These are phyloP conservation scores for Arachis stenosperma DNA, from an alignment of 306 rosid species.

Conservation along the genomic window DNA sequence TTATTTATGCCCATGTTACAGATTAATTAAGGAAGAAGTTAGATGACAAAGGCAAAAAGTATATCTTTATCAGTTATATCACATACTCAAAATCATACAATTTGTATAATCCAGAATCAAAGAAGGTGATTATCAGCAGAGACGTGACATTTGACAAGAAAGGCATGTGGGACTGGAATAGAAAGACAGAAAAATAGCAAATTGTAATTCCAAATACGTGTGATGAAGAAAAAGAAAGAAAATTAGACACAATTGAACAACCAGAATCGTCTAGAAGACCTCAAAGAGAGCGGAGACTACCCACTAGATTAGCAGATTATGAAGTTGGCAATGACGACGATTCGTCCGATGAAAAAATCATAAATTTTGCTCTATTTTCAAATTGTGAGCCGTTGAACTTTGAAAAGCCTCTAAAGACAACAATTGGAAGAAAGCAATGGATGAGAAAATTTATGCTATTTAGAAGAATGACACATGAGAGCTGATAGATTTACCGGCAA, in stretches of 20 bases:
- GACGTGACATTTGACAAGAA: not conserved
- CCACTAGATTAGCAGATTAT: not conserved
- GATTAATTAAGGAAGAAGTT: not conserved
- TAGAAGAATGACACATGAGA: too few species aligned
- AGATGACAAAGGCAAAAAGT: not conserved
- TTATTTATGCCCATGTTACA: not conserved
- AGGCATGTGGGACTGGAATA: not conserved
- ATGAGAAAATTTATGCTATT: too few species aligned
- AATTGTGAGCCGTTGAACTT: too few species aligned
- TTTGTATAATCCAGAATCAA: not conserved
- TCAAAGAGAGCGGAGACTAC: too few species aligned
- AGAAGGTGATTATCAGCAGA: not conserved
- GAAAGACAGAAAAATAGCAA: not conserved
- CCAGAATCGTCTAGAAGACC: too few species aligned
- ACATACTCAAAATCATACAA: not conserved
- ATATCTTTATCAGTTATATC: not conserved
- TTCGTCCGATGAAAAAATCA: too few species aligned
- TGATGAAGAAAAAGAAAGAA: not conserved
- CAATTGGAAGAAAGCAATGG: too few species aligned
- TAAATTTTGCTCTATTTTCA: too few species aligned
- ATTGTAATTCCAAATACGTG: not conserved
- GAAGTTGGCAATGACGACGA: too few species aligned
- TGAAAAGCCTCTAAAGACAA: too few species aligned
- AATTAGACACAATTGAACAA: too few species aligned
- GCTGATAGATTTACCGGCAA: accelerated